phyloP scores from a whole-genome alignment of 192 early-diverging fungal species.

The Helicostylum pulchrum region DNA sequence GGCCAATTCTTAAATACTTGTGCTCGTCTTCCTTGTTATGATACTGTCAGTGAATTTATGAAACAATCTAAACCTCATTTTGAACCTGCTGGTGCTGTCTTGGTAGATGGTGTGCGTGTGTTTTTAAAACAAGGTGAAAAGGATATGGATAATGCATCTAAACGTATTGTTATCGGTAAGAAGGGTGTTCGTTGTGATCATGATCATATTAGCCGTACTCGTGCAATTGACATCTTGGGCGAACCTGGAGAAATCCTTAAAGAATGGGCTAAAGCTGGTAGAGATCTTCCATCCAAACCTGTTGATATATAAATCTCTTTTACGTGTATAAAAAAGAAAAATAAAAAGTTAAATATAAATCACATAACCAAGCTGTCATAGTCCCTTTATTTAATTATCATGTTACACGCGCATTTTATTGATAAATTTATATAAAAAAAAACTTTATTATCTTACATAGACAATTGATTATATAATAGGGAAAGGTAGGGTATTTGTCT shows the following conservation, averaged over 20 bases:
- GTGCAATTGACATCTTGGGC: slow-evolving; percentile 30
- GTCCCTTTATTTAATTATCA: too few species aligned
- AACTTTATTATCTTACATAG: too few species aligned
- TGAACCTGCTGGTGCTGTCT: slow-evolving; percentile 17
- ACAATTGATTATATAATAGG: too few species aligned
- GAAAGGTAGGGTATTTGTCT: too few species aligned
- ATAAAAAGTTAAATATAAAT: too few species aligned
- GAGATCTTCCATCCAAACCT: slow-evolving; percentile 20
- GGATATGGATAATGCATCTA: slow-evolving; percentile 6
- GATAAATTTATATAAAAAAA: too few species aligned
- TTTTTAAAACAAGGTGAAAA: slow-evolving; percentile 22
- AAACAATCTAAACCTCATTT: slow-evolving; percentile 10
- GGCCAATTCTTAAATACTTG: slow-evolving; percentile 47
- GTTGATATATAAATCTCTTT: neutral
- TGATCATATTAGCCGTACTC: slow-evolving; percentile 20
- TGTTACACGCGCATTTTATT: too few species aligned
- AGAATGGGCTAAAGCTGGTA: slow-evolving; percentile 26
- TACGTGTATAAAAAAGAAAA: too few species aligned
- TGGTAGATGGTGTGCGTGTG: slow-evolving; percentile 25
- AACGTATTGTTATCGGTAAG: slow-evolving; percentile 26
- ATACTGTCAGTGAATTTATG: slow-evolving; percentile 37
- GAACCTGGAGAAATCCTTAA: slow-evolving; percentile 35
- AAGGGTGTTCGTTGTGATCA: slow-evolving; percentile 28
- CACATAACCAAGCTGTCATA: too few species aligned
- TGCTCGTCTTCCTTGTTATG: slow-evolving; percentile 44